Evolutionary conservation across 768 basidiomycete genomes (phyloP).

Genomic region (Rhizopogon roseolus): DNA sequence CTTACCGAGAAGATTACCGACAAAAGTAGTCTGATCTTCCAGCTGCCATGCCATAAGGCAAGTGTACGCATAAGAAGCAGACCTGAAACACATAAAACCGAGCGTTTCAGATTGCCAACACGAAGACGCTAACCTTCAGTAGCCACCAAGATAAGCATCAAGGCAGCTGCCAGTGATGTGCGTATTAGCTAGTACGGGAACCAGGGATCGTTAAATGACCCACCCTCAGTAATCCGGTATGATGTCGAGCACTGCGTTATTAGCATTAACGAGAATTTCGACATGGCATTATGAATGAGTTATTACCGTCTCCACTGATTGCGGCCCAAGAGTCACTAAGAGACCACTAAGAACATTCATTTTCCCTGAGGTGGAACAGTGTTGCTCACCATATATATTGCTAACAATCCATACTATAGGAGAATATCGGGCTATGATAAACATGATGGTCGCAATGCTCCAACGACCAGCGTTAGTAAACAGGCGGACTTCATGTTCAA

Average conservation of each 20-base stretch:
- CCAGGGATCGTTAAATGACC: background rate
- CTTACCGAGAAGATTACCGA: background rate
- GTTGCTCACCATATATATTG: conserved; percentile 2
- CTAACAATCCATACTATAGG: background rate
- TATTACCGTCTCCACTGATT: background rate
- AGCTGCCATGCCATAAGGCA: conserved; percentile 1
- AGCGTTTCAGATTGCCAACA: too few species aligned
- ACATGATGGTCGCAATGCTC: conserved; percentile 4
- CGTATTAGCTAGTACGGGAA: background rate
- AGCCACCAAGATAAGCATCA: conserved; percentile 3
- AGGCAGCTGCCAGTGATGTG: background rate
- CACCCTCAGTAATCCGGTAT: conserved; percentile 3
- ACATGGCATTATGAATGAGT: background rate
- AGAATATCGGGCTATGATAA: conserved; percentile 5
- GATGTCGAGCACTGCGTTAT: background rate
- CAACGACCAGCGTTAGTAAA: background rate
- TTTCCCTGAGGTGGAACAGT: too few species aligned
- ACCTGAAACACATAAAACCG: background rate
- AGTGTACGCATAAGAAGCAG: conserved; percentile 6
- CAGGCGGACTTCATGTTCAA: conserved; percentile 4
- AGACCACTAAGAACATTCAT: background rate
- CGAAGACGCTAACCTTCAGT: background rate
- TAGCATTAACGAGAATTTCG: too few species aligned
- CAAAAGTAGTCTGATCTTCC: background rate
- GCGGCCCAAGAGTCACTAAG: background rate